A percentile compares a stretch with the other conserved stretches of the same genome.
phyloP scores from a whole-genome alignment of 2,329 filamentous ascomycete genomes.

The Alternaria alternata region DNA sequence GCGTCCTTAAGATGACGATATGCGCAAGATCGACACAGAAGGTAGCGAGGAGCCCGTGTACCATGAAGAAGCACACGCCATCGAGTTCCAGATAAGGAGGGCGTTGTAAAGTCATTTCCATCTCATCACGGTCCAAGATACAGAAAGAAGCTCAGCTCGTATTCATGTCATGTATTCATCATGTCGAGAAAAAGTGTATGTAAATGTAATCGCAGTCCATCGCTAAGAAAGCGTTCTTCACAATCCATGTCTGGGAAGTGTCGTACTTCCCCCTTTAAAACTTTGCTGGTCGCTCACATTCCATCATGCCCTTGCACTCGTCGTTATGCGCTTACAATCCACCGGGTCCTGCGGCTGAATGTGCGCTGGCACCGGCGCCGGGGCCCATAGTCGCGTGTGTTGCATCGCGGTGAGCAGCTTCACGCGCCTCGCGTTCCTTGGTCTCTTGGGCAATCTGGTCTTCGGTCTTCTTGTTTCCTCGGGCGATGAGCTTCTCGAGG shows the following conservation, averaged over 20 bases:
- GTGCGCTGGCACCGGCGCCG: constrained; percentile 25
- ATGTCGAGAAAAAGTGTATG: constrained; percentile 5
- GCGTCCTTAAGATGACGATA: too few relatives aligned
- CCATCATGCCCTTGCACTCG: not conserved
- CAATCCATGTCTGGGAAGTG: not conserved
- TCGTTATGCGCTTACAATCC: constrained; percentile 11
- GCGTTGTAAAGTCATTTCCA: not conserved
- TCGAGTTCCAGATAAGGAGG: not conserved
- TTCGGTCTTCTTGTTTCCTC: constrained; percentile 48
- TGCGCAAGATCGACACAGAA: too few relatives aligned
- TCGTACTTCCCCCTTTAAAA: not conserved
- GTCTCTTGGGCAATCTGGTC: constrained; percentile 42
- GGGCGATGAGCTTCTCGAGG: constrained; percentile 44
- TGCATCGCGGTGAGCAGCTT: constrained; percentile 19
- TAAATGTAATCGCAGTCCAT: constrained; percentile 11
- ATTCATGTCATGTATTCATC: constrained; percentile 12
- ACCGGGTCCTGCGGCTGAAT: constrained; percentile 26
- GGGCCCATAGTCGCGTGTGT: constrained; percentile 24
- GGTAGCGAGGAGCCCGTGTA: too few relatives aligned
- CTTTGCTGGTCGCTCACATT: not conserved
- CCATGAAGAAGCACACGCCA: too few relatives aligned
- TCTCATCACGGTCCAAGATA: not conserved
- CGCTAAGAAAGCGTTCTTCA: constrained; percentile 9
- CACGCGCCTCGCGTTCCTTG: constrained; percentile 29
- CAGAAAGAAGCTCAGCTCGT: not conserved